Evolutionary conservation across 306 rosid genomes (phyloP).

Genomic region (Quercus gilva): DNA sequence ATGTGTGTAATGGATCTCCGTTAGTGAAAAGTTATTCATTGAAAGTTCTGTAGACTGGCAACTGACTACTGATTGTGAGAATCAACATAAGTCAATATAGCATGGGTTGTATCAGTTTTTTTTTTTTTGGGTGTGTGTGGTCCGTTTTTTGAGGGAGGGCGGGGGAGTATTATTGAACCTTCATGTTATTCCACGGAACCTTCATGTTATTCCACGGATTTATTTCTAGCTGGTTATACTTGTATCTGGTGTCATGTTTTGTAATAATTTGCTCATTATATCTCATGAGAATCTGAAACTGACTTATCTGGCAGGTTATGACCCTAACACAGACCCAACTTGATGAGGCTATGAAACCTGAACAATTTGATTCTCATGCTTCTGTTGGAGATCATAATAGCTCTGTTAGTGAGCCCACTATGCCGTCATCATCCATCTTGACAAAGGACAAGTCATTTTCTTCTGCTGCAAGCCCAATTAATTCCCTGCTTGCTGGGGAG

Average conservation of each 20-base stretch:
- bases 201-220: background rate
- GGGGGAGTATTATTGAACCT: background rate
- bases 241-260: background rate
- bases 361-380: conserved; percentile 67
- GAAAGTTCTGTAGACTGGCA: background rate
- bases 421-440: conserved; percentile 73
- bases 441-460: conserved; percentile 63
- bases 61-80: background rate
- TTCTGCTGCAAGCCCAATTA: conserved; percentile 70
- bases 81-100: background rate
- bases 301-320: conserved; percentile 63
- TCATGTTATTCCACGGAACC: background rate
- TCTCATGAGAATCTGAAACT: conserved; percentile 19
- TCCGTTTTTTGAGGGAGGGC: no score
- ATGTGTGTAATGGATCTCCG: background rate
- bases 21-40: background rate
- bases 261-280: background rate
- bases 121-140: background rate
- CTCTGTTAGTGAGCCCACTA: conserved; percentile 52
- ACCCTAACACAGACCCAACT: conserved; percentile 87
- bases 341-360: conserved; percentile 94
- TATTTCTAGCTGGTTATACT: background rate
- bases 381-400: conserved; percentile 54
- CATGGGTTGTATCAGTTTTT: no score
- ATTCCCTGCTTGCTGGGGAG: conserved; percentile 96